A percentile compares a stretch with the other conserved stretches of the same genome.
These are phyloP conservation scores for Arthrobotrys musiformis DNA, from an alignment of 2,329 filamentous ascomycete species.

Conservation along the genomic window DNA sequence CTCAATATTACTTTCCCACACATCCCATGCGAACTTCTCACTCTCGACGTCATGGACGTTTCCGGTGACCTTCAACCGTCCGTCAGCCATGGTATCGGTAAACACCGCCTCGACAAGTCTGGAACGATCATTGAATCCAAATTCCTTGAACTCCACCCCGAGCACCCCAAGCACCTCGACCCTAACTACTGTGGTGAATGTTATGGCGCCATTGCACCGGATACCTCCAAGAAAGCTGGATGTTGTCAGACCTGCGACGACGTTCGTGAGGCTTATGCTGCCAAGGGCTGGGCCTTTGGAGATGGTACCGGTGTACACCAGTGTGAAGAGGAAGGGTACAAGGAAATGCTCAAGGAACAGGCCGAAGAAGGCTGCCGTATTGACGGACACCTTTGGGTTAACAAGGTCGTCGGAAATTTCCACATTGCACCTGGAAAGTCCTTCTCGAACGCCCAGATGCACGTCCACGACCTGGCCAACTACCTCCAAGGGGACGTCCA, in stretches of 20 bases:
- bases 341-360: slow-evolving; percentile 86
- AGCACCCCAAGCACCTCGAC: slow-evolving; percentile 78
- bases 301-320: slow-evolving; percentile 92
- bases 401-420: slow-evolving; percentile 99
- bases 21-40: slow-evolving; percentile 92
- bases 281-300: slow-evolving; percentile 91
- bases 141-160: slow-evolving; percentile 65
- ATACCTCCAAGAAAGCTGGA: slow-evolving; percentile 75
- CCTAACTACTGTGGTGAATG: slow-evolving; percentile 93
- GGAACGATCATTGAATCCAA: slow-evolving; percentile 65
- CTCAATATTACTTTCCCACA: slow-evolving; percentile 96
- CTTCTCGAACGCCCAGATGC: slow-evolving; percentile 96
- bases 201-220: slow-evolving; percentile 82
- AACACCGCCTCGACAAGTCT: slow-evolving; percentile 80
- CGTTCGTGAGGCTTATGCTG: slow-evolving; percentile 91
- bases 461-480: slow-evolving; percentile 96
- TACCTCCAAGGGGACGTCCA: slow-evolving; percentile 81
- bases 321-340: slow-evolving; percentile 93
- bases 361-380: slow-evolving; percentile 92
- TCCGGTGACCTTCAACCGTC: slow-evolving; percentile 96
- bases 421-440: slow-evolving; percentile 95
- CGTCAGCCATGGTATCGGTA: slow-evolving; percentile 89
- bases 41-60: slow-evolving; percentile 98
- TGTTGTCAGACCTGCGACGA: slow-evolving; percentile 99
- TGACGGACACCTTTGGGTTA: slow-evolving; percentile 89